Evolutionary conservation across 768 basidiomycete genomes (phyloP).

Genomic region (Rhodotorula kratochvilovae): DNA sequence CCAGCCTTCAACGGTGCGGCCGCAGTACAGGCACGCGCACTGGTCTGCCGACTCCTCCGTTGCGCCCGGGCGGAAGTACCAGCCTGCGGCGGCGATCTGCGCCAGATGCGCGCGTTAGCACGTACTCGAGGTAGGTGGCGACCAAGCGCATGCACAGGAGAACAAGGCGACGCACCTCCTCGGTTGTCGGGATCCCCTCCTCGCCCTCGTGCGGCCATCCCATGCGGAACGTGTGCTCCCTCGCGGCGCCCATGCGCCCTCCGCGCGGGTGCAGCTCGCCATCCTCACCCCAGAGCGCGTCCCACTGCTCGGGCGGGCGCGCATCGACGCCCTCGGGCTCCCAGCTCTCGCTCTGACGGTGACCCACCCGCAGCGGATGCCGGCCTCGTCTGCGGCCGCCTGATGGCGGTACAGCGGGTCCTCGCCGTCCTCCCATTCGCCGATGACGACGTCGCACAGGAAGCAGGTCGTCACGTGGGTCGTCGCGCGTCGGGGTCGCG

Average conservation of each 20-base stretch:
- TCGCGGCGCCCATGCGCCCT: conserved; percentile 8
- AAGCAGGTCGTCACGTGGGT: conserved; percentile 30
- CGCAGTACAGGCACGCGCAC: conserved; percentile 21
- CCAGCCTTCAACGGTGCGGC: conserved; percentile 20
- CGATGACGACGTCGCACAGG: conserved; percentile 20
- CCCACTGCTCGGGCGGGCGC: conserved; percentile 1
- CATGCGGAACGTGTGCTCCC: conserved; percentile 20
- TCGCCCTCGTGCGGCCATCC: conserved; percentile 31
- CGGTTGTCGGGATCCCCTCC: conserved; percentile 13
- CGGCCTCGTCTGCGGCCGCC: conserved; percentile 14
- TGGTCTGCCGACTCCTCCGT: conserved; percentile 6
- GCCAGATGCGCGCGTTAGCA: neutral
- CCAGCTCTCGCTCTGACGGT: conserved; percentile 2
- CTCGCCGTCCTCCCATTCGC: conserved; percentile 32
- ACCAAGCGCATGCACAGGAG: neutral
- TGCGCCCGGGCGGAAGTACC: conserved; percentile 12
- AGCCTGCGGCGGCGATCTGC: conserved; percentile 31
- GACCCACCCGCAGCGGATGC: conserved; percentile 11
- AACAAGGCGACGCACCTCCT: conserved; percentile 21
- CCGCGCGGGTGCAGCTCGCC: conserved; percentile 20
- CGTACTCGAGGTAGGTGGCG: too few species aligned
- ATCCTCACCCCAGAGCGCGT: conserved; percentile 9
- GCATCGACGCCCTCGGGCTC: neutral
- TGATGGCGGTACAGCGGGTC: conserved; percentile 12
- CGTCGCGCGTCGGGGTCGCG: conserved; percentile 16